Evolutionary conservation across 2,329 filamentous ascomycete species (phyloP), one percentile per base, ranked within the genome.

Genomic region (Nectriaceae sp.): DNA sequence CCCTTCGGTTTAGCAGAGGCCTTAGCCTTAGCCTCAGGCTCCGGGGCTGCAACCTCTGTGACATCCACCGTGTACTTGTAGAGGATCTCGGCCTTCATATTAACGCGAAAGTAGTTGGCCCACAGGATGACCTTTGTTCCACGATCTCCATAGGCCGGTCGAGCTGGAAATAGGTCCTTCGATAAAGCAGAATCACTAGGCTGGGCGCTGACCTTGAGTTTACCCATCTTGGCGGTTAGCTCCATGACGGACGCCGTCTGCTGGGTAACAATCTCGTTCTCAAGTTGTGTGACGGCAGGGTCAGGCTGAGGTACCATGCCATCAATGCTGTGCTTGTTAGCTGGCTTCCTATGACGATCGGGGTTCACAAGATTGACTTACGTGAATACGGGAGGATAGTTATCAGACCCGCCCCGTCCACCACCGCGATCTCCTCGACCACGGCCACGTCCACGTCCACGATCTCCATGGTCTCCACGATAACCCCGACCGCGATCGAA

Each of bases 51-150:
- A 3, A 63, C 36, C 26, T 68, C 61, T 2, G 50, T 56, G 11
- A 74, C 70, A 2, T 70, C 63, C 10, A 82, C 50, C 3, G 66
- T 69, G 59, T 83, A 83, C 47, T 71, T 75, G 59, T 70, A 75
- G 4, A 80, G 49, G 0, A 55, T 49, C 2, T 66, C 57, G 0
- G 65, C 57, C 35, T 70, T 69, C 6, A 76, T 53, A 5, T 68
- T 58, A 40, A 83, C 48, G 2, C 65, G 65, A 55, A 80, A 82
- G 55, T 78, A 83, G 60, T 84, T 83, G 4, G 78, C 68, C 77
- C 78, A 82, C 0, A 83, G 65, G 2, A 66, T 56, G 3, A 79
- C 72, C 0, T 61, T 38, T 2, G 40, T 62, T 4, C 80, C 80
- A 4, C 54, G 55, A 3, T 61, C 70, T 18, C 79, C 78, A 52